Percentiles rank a stretch among this genome's conserved stretches.
phyloP scores from a whole-genome alignment of 345 rosid genomes.

The Pelargonium nanum region DNA sequence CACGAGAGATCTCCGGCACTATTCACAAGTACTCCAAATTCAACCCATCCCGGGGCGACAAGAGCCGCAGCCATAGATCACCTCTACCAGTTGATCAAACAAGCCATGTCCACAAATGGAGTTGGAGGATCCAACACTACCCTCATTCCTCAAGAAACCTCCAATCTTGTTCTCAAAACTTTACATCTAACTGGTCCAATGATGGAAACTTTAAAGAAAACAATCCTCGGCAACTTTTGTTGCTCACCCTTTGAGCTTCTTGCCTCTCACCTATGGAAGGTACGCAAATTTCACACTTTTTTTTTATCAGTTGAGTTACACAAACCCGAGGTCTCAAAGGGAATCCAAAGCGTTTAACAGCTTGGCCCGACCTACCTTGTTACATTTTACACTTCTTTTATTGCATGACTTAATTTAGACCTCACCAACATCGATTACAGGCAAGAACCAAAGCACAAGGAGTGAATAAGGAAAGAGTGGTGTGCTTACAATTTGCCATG shows the following conservation, averaged over 20 bases:
- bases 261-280: slow-evolving; percentile 70
- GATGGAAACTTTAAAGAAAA: slow-evolving; percentile 40
- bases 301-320: too few species aligned
- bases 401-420: too few species aligned
- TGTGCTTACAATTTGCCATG: slow-evolving; percentile 61
- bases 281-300: slow-evolving; percentile 13
- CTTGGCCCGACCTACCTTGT: neutral
- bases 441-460: slow-evolving; percentile 46
- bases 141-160: slow-evolving; percentile 9
- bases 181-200: slow-evolving; percentile 33
- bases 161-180: slow-evolving; percentile 31
- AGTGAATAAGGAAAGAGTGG: slow-evolving; percentile 35
- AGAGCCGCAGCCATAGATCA: slow-evolving; percentile 57
- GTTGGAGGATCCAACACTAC: neutral
- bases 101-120: too few species aligned
- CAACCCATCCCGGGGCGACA: slow-evolving; percentile 1
- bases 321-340: neutral
- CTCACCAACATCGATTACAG: too few species aligned
- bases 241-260: slow-evolving; percentile 54
- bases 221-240: slow-evolving; percentile 16
- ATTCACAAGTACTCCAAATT: slow-evolving; percentile 2
- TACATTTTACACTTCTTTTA: neutral
- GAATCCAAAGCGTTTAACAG: too few species aligned
- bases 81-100: slow-evolving; percentile 48
- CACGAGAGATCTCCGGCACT: slow-evolving; percentile 38